Evolutionary conservation across 2,329 filamentous ascomycete species (phyloP).

Genomic region (Botrytis deweyae): DNA sequence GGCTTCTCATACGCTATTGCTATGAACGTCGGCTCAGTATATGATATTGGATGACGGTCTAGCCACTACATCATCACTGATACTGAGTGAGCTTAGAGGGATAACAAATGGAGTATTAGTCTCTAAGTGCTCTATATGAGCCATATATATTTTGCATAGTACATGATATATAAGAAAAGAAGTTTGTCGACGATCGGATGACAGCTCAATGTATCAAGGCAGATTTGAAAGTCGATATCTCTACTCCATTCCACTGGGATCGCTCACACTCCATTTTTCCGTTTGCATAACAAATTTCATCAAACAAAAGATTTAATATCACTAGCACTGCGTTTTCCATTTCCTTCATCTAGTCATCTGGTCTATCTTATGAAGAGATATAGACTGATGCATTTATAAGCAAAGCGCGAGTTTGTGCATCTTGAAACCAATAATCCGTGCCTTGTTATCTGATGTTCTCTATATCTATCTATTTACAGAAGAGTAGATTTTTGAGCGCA

Average conservation of each 20-base stretch:
- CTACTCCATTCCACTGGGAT: not conserved
- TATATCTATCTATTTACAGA: accelerated
- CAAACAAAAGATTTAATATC: not conserved
- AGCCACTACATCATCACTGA: not conserved
- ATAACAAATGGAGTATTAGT: accelerated
- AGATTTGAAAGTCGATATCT: not conserved
- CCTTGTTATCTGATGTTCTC: not conserved
- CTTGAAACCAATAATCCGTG: not conserved
- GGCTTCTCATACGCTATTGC: not conserved
- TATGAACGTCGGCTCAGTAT: not conserved
- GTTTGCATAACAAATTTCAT: not conserved
- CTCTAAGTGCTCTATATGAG: not conserved
- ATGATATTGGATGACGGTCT: not conserved
- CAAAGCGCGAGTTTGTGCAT: not conserved
- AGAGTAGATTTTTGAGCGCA: not conserved
- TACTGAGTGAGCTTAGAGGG: not conserved
- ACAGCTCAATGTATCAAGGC: not conserved
- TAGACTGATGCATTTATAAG: not conserved
- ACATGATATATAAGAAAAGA: not conserved
- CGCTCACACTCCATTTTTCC: not conserved
- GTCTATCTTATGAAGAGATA: not conserved
- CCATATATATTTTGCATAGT: accelerated
- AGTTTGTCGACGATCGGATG: not conserved
- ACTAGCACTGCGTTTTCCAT: not conserved
- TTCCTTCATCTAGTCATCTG: not conserved